Evolutionary conservation across 2,329 filamentous ascomycete genomes (phyloP).

Genomic region (Phaeoacremonium minimum): DNA sequence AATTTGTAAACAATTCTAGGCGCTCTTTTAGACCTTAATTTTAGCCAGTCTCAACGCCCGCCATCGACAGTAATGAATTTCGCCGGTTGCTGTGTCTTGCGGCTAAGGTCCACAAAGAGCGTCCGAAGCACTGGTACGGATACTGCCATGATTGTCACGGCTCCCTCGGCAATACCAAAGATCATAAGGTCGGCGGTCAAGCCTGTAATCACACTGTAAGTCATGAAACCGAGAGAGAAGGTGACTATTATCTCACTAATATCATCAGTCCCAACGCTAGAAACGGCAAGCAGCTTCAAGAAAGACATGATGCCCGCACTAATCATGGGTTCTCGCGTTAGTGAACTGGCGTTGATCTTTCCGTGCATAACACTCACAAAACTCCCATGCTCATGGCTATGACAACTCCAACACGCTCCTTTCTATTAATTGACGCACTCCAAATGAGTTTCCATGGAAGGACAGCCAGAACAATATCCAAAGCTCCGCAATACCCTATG

Average conservation of each 20-base stretch:
- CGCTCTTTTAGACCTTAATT: no score
- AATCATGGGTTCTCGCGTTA: slow-evolving; percentile 3
- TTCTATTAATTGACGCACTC: slow-evolving; percentile 23
- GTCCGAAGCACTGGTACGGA: slow-evolving; percentile 22
- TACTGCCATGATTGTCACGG: slow-evolving; percentile 22
- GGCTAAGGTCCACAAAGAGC: slow-evolving; percentile 3
- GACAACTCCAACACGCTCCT: slow-evolving; percentile 27
- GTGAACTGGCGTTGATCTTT: neutral
- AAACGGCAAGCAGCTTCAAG: slow-evolving; percentile 21
- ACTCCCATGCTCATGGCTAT: slow-evolving; percentile 29
- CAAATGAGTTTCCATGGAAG: slow-evolving; percentile 24
- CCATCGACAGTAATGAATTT: no score
- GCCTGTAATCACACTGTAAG: no score
- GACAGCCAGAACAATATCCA: slow-evolving; percentile 23
- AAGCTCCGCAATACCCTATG: slow-evolving; percentile 20
- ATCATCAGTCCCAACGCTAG: slow-evolving; percentile 12
- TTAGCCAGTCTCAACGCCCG: no score
- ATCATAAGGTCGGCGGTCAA: no score
- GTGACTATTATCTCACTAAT: slow-evolving; percentile 5
- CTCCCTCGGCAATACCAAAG: slow-evolving; percentile 16
- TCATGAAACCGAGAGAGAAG: slow-evolving; percentile 2
- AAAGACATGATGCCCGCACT: slow-evolving; percentile 24
- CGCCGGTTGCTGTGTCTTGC: no score
- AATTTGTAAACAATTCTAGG: no score
- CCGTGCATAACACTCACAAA: slow-evolving; percentile 15